Base-by-base conservation (phyloP, 1,284 basidiomycete genomes). In the Papiliotrema laurentii region DNA sequence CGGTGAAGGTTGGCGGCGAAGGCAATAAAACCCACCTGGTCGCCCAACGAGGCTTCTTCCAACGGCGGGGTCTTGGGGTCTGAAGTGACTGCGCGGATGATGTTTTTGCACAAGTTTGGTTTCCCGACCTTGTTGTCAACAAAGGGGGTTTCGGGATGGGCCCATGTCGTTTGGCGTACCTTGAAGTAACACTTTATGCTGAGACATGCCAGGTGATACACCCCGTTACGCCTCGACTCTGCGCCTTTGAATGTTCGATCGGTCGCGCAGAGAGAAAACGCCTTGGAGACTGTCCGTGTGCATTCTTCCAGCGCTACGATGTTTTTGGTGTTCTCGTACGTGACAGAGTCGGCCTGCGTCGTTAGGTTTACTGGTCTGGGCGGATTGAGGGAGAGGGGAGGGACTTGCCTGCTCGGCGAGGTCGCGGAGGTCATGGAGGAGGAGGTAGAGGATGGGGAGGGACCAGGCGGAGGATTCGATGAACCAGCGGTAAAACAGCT, bases 181-280 rank as follows among this genome's bases (percentile, higher is more conserved):
- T 85, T 84, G 78, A 97, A 97, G 75, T 98, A 98, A 43, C 85
- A 89, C 69, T 97, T 96, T 72, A 98, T 78, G 33, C 92, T 84
- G 52, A 96, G 76, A 6, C 86, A 87, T 1, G 93, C 92, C n/a
- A 96, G 81, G 62, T 92, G 89, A 74, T 97, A 98, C 0, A 92
- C 83, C 2, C 93, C 94, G 84, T 85, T 91, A 73, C 91, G 89
- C 46, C 89, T 79, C n/a, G 88, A 90, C 66, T 87, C 82, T 2
- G 80, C 76, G 24, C 82, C 77, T 49, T 84, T 80, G 47, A 84
- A 86, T 47, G 74, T 78, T 60, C 86, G 81, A 68, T 97, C 94
- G 6, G 83, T 90, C 55, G 96, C 81, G 68, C 92, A 97, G 50
- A 83, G 81, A 14, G 86, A 84, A 73, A 98, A 97, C 5, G 90